Evolutionary conservation across 2,329 filamentous ascomycete species (phyloP), one percentile per base, ranked within the genome.

Genomic region (Monosporascus ibericus): DNA sequence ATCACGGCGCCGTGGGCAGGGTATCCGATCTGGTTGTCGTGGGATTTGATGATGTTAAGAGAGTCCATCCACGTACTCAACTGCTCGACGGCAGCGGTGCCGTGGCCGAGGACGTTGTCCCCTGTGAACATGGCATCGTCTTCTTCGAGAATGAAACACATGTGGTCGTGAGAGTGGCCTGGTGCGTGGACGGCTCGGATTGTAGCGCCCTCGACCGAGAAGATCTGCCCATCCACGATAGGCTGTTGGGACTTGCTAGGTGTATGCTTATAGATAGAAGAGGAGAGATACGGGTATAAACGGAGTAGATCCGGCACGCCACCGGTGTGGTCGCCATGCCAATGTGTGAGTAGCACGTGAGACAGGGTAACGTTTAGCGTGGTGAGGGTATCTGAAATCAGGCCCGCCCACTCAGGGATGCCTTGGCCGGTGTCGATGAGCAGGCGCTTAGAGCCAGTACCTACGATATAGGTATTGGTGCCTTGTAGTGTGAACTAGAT

Each of bases 31-130:
- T 84, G 84, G 1, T 68, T 70, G 61, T 87, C 87, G 7, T 82
- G 72, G 17, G 70, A 65, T 34, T 73, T 72, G 88, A 95, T 92
- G 52, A 75, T 74, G 40, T 81, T 74, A 14, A 95, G 72, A 52
- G 82, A 88, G 15, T 68, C 65, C 58, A 94, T 73, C 65, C 92
- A 95, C 0, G 73, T 71, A 1, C 72, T 67, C 6, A 95, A 75
- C 55, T 92, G 81, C 67, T 95, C 88, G 59, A 95, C 92, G 0
- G 92, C 88, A 2, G 87, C 82, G 2, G 87, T 92, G 7, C 90
- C 90, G 55, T 94, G 88, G 1, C 90, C 90, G 1, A 95, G 78
- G 1, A 95, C 85, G 65, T 92, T 94, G 68, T 95, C 90, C 3
- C 86, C 90, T 0, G 90, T 94, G 66, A 95, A 92, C 75, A 95